phyloP scores from a whole-genome alignment of 805 yeast species.

The Wickerhamomyces hampshirensis region DNA sequence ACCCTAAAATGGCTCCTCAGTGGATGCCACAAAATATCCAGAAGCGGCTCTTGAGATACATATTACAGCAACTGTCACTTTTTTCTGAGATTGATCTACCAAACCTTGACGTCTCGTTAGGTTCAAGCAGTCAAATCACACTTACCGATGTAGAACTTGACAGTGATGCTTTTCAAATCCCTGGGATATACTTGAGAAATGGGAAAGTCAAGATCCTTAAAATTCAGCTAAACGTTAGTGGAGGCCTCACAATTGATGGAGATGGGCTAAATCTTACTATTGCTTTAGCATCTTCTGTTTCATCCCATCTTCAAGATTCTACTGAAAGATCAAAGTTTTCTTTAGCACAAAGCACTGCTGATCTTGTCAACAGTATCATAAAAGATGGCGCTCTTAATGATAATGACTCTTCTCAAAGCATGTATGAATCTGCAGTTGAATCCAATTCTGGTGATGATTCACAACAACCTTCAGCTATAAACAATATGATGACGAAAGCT shows the following conservation, averaged over 20 bases:
- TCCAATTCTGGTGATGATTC: constrained; percentile 15
- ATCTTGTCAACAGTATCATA: constrained; percentile 52
- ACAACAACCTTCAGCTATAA: constrained; percentile 34
- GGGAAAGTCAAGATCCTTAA: constrained; percentile 56
- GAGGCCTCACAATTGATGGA: constrained; percentile 63
- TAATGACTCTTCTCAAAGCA: constrained; percentile 10
- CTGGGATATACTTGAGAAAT: constrained; percentile 56
- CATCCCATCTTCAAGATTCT: constrained; percentile 1
- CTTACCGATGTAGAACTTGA: constrained; percentile 65
- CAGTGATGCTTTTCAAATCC: constrained; percentile 62
- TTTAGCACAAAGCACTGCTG: constrained; percentile 69
- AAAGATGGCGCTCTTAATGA: constrained; percentile 19
- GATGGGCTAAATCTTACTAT: constrained; percentile 48
- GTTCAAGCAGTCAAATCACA: constrained; percentile 45
- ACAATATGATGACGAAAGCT: constrained; percentile 57
- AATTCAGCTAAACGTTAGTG: constrained; percentile 58
- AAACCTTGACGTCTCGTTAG: constrained; percentile 75
- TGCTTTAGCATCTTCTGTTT: constrained; percentile 26
- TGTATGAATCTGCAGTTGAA: constrained; percentile 16
- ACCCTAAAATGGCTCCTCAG: constrained; percentile 22
- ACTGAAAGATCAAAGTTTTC: constrained; percentile 38
- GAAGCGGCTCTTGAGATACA: constrained; percentile 71
- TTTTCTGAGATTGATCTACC: constrained; percentile 81
- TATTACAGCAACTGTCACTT: constrained; percentile 73
- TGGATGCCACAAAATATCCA: constrained; percentile 89